Evolutionary conservation across 1,139 yeast species (phyloP), one percentile per base, ranked within the genome.

Genomic region (Pichia sp.): DNA sequence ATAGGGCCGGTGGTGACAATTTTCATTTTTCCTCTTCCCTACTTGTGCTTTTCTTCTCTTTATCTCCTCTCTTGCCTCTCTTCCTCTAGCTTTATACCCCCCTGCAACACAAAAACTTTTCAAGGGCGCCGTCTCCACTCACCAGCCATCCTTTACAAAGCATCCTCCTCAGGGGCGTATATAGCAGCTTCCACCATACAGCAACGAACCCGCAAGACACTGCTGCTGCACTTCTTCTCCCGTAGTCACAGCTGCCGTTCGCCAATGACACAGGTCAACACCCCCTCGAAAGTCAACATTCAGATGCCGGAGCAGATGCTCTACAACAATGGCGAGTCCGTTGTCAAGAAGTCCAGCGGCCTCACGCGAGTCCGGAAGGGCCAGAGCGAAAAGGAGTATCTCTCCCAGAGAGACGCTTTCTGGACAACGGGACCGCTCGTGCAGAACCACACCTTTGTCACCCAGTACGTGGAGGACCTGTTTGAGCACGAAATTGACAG

Each of bases 301-400:
- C 59, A 56, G 26, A 30, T 51, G 34, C 46, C 54, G 4, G 52
- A 52, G 15, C 61, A 59, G 32, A 49, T 53, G 47, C 19, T n/a
- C 1, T 63, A 64, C 40, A 63, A 62, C 40, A 61, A 61, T 10
- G 71, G 70, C 2, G 73, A 71, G 57, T 75, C 75, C 1, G 54
- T 68, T 5, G 75, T 74, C 3, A 63, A 66, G 40, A 74, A 71
- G 51, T 67, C 75, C 1, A 72, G 77, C 1, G 79, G 79, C 0
- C 67, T 70, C 51, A 57, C 64, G 10, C 71, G 70, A 47, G 61
- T 72, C 8, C 70, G 90, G 45, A 84, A 82, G 60, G 81, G 80
- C 0, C 90, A 85, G 63, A 65, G 81, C 0, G 80, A 77, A 45
- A 86, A 80, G 56, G 82, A 78, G 51, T 85, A 70, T 60, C 65